phyloP scores from a whole-genome alignment of 495 filamentous ascomycete genomes.

The Penicillium flavigenum region DNA sequence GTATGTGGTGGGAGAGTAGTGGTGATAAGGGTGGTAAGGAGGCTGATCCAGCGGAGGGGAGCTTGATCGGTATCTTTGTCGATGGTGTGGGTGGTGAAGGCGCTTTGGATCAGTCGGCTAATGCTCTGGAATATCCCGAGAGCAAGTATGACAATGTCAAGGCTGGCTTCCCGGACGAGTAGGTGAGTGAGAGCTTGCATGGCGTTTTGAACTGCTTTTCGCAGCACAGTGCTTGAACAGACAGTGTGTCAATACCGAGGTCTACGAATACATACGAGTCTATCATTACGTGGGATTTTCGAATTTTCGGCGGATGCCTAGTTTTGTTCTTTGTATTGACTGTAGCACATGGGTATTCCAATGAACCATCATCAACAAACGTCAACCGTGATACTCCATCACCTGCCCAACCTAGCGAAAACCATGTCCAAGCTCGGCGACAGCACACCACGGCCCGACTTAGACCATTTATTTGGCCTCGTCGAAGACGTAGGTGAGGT shows the following conservation, averaged over 20 bases:
- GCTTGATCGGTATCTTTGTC: constrained; percentile 62
- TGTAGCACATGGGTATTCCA: constrained; percentile 16
- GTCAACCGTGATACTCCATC: constrained; percentile 26
- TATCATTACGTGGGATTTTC: constrained; percentile 14
- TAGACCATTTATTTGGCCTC: constrained; percentile 60
- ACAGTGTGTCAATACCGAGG: background rate
- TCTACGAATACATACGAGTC: constrained; percentile 5
- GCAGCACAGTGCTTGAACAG: background rate
- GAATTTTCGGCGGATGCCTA: constrained; percentile 17
- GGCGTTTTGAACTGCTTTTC: background rate
- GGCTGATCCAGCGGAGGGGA: constrained; percentile 48
- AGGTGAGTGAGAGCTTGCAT: background rate
- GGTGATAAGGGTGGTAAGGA: constrained; percentile 61
- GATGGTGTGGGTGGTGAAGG: constrained; percentile 47
- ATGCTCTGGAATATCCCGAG: constrained; percentile 68
- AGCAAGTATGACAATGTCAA: constrained; percentile 80
- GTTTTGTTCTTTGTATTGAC: constrained; percentile 25
- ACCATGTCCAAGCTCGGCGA: constrained; percentile 25
- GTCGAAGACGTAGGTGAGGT: constrained; percentile 99
- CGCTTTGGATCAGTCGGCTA: constrained; percentile 58
- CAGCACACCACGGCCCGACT: constrained; percentile 23
- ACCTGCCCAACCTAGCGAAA: constrained; percentile 21
- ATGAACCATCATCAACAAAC: constrained; percentile 20
- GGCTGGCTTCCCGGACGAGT: constrained; percentile 39
- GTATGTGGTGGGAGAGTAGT: constrained; percentile 94